Evolutionary conservation across 805 yeast species (phyloP), one percentile per base, ranked within the genome.

Genomic region (Hagleromyces aurorensis): DNA sequence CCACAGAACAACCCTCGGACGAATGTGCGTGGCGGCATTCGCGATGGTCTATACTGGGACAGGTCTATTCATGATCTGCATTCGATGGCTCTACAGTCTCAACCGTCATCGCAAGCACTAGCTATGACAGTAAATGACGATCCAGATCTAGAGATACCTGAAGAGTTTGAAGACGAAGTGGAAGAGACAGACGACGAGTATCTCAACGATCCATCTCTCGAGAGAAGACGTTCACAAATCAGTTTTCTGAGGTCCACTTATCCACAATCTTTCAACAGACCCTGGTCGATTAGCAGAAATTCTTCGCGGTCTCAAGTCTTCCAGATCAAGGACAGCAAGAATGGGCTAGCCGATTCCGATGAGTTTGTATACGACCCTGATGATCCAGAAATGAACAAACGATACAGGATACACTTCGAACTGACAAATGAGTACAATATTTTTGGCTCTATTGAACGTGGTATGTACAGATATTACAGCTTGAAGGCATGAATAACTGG

Each of bases 391-490:
- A 52, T 48, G 6, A 43, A 53, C 7, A 27, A 38, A 31, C 34
- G 46, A 19, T 52, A 52, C 29, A 44, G 49, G 10, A 27, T 43
- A 9, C 57, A 53, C 34, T 40, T 52, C 16, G 46, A 50, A 22
- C 33, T 55, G 21, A 50, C 52, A 5, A 49, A 56, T 28, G 61
- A 62, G 24, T 62, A 62, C 43, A 56, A 56, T 15, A 52, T 56
- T 7, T 61, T 60, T 46, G 68, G 67, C 3, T 58, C 61, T 25
- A 44, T 59, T n/a, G 68, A 63, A 39, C 51, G 68, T 21, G 68
- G 68, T 7, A 63, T 63, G 48, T 63, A 63, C 33, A 56, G 65
- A 35, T 63, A 63, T 34, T 63, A 63, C 34, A 59, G 66, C 16
- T 42, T 63, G 42, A 62, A 56, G 40, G 55, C 59, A 43, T 61